Evolutionary conservation across 2,329 filamentous ascomycete species (phyloP).

Genomic region (Akanthomyces muscarius): DNA sequence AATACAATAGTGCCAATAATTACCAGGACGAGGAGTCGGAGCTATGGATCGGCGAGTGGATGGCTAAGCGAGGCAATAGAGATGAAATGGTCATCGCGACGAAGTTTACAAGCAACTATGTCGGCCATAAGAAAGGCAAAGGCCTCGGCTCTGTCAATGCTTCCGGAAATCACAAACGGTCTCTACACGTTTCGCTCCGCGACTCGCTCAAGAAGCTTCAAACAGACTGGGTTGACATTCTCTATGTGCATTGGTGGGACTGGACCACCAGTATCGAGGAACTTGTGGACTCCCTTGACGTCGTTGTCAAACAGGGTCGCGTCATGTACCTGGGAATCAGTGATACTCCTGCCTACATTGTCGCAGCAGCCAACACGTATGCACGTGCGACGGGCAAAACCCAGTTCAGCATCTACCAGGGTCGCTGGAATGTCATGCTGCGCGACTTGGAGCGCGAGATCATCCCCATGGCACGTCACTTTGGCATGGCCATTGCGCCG

Average conservation of each 20-base stretch:
- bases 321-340: constrained; percentile 31
- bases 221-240: constrained; percentile 65
- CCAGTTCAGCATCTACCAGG: constrained; percentile 30
- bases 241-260: constrained; percentile 65
- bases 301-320: constrained; percentile 25
- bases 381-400: constrained; percentile 26
- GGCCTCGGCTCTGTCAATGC: no score
- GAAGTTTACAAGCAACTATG: constrained; percentile 59
- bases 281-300: constrained; percentile 26
- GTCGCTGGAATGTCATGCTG: constrained; percentile 25
- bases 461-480: constrained; percentile 26
- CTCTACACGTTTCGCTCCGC: constrained; percentile 44
- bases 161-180: no score
- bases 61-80: constrained; percentile 57
- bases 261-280: constrained; percentile 43
- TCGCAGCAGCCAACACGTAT: constrained; percentile 26
- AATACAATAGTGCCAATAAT: constrained; percentile 45
- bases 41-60: constrained; percentile 66
- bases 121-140: constrained; percentile 24
- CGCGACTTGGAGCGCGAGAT: constrained; percentile 31
- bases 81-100: constrained; percentile 70
- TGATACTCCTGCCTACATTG: constrained; percentile 31
- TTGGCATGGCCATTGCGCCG: background rate
- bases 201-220: constrained; percentile 57
- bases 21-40: constrained; percentile 63